Evolutionary conservation across 768 basidiomycete species (phyloP).

Genomic region (Cyclocybe aegerita): DNA sequence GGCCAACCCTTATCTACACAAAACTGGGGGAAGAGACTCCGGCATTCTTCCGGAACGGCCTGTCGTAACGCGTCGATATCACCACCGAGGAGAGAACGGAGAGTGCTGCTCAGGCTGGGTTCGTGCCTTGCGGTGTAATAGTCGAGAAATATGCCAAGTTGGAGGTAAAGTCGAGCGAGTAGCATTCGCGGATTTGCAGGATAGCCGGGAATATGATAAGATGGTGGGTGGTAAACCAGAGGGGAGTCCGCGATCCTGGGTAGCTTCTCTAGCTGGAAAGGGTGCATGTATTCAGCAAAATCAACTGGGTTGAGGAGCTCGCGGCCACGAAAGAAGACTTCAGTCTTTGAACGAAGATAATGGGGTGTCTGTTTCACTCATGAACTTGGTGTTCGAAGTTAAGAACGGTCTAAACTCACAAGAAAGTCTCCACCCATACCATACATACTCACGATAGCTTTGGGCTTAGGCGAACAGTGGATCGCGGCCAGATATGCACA

Average conservation of each 20-base stretch:
- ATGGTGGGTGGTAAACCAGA: constrained; percentile 43
- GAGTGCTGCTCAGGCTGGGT: constrained; percentile 44
- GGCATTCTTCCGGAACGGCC: constrained; percentile 27
- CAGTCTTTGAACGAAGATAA: constrained; percentile 46
- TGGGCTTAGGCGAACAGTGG: constrained; percentile 52
- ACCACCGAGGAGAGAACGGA: constrained; percentile 30
- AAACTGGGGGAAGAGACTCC: constrained; percentile 46
- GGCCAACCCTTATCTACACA: constrained; percentile 38
- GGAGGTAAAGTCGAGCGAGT: constrained; percentile 55
- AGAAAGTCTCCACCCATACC: constrained; percentile 64
- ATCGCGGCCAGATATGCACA: constrained; percentile 62
- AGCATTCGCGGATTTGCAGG: constrained; percentile 66
- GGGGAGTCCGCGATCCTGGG: constrained; percentile 38
- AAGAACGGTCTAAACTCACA: constrained; percentile 23
- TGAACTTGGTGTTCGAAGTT: not conserved
- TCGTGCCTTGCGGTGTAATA: constrained; percentile 52
- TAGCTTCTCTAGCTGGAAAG: constrained; percentile 25
- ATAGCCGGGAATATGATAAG: constrained; percentile 51
- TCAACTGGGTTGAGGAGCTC: constrained; percentile 51
- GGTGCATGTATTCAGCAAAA: constrained; percentile 49
- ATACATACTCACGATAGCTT: constrained; percentile 56
- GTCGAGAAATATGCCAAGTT: constrained; percentile 57
- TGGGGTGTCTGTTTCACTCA: constrained; percentile 42
- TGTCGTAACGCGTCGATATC: constrained; percentile 2
- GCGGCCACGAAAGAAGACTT: constrained; percentile 53